Evolutionary conservation across 208 protist genomes (phyloP).

Genomic region (Trypanosoma rangeli): DNA sequence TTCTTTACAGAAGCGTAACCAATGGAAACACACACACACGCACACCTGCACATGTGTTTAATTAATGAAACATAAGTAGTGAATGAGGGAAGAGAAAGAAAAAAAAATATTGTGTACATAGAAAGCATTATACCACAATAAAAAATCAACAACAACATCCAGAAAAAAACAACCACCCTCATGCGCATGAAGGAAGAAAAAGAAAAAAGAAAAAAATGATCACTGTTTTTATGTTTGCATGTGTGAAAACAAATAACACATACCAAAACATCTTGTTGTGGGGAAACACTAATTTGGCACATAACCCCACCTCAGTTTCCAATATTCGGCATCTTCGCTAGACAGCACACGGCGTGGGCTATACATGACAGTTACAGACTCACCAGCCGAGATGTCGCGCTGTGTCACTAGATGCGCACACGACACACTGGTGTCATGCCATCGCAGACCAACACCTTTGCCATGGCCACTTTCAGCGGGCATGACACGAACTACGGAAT

Average conservation of each 20-base stretch:
- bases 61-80: not conserved
- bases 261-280: conserved; percentile 1
- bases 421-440: conserved; percentile 35
- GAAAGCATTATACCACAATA: not conserved
- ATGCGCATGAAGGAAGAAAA: not conserved
- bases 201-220: not conserved
- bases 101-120: not conserved
- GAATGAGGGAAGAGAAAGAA: not conserved
- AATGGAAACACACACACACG: not conserved
- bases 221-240: not conserved
- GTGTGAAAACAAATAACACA: conserved; percentile 1
- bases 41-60: not conserved
- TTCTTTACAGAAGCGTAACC: not conserved
- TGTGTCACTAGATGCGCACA: conserved; percentile 62
- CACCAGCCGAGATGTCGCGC: conserved; percentile 40
- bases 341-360: conserved; percentile 39
- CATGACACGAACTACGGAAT: conserved; percentile 28
- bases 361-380: conserved; percentile 61
- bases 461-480: not conserved
- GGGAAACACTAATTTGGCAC: conserved; percentile 30
- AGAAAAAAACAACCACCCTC: not conserved
- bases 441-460: conserved; percentile 24
- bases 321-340: conserved; percentile 69
- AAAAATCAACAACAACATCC: not conserved
- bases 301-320: conserved; percentile 80